phyloP scores from a whole-genome alignment of 164 flowering plant genomes.

The Nymphaea colorata region DNA sequence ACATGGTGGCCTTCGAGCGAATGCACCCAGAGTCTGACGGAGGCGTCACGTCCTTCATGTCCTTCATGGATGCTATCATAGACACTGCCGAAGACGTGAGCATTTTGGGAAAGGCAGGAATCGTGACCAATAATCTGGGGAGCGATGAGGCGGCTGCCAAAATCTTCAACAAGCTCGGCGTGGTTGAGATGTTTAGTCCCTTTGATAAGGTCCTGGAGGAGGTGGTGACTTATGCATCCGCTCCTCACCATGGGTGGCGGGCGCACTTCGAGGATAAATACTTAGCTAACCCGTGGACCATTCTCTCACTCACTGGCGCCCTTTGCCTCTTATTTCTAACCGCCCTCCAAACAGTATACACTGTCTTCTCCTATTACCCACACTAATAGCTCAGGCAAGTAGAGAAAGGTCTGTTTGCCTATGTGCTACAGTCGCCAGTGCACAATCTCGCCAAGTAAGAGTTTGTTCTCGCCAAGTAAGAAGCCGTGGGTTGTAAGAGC shows the following conservation, averaged over 20 bases:
- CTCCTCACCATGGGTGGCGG: conserved; percentile 14
- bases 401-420: too few relatives aligned
- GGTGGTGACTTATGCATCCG: conserved; percentile 28
- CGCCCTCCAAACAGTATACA: not conserved
- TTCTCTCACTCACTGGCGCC: not conserved
- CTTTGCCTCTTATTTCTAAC: not conserved
- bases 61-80: conserved; percentile 50
- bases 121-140: conserved; percentile 37
- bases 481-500: too few relatives aligned
- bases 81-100: conserved; percentile 35
- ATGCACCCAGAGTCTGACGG: conserved; percentile 38
- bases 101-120: conserved; percentile 23
- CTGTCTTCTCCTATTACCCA: not conserved
- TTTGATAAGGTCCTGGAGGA: conserved; percentile 21
- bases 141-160: conserved; percentile 46
- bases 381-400: too few relatives aligned
- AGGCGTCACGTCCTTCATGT: conserved; percentile 34
- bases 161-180: too few relatives aligned
- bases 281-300: not conserved
- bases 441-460: too few relatives aligned
- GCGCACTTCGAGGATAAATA: not conserved
- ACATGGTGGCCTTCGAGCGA: conserved; percentile 52
- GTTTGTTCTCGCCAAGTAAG: too few relatives aligned
- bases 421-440: too few relatives aligned
- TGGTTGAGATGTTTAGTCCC: conserved; percentile 21